Conservation (phyloP, 2,329 filamentous ascomycete genomes). For the Epichloe aotearoae region DNA sequence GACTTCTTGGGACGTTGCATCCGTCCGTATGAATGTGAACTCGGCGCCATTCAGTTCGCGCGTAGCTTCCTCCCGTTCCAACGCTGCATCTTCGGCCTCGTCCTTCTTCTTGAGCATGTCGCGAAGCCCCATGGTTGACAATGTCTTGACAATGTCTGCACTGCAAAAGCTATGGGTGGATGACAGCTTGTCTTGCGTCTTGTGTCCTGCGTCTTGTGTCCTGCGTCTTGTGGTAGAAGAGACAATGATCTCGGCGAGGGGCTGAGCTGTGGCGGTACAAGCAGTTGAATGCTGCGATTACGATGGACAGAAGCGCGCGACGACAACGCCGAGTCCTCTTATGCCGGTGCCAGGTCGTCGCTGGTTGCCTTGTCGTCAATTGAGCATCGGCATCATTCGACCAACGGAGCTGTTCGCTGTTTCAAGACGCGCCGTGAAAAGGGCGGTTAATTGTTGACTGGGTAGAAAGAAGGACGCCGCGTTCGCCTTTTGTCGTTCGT, state of each 20-base stretch:
- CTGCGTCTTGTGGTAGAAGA: neutral
- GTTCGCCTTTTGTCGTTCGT: too few relatives aligned
- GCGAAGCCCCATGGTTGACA: slow-evolving; percentile 33
- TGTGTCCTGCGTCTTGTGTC: too few relatives aligned
- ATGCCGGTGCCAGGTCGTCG: neutral
- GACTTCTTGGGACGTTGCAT: slow-evolving; percentile 66
- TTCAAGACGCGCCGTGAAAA: neutral
- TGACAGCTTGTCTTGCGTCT: too few relatives aligned
- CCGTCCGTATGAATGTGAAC: slow-evolving; percentile 75
- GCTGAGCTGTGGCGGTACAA: neutral
- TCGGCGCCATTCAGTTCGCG: slow-evolving; percentile 37
- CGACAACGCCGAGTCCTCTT: neutral
- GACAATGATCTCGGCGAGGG: neutral
- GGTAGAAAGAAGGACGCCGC: too few relatives aligned
- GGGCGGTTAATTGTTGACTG: too few relatives aligned
- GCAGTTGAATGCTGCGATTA: neutral
- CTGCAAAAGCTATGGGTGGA: neutral
- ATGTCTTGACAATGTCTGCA: neutral
- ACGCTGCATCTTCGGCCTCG: slow-evolving; percentile 21
- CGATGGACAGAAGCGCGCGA: neutral
- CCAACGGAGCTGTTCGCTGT: neutral
- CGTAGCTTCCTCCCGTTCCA: slow-evolving; percentile 24
- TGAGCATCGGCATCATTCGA: neutral
- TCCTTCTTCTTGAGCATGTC: slow-evolving; percentile 43
- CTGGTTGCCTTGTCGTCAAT: neutral